These are phyloP conservation scores for Lagenaria siceraria DNA, from an alignment of 306 rosid species.

Conservation along the genomic window DNA sequence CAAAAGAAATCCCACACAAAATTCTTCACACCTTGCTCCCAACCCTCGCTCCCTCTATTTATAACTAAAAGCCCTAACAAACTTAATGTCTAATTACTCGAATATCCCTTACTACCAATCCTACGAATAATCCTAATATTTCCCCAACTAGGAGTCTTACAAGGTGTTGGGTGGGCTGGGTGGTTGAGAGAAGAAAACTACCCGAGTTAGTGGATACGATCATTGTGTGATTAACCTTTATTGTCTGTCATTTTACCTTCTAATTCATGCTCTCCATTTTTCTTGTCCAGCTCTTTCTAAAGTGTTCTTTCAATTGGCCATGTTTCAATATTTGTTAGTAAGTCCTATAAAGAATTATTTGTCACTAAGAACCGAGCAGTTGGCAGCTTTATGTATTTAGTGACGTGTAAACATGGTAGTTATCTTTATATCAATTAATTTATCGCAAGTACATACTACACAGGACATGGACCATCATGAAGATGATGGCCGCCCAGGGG, in stretches of 20 bases:
- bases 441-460: neutral
- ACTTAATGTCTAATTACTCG: too few species aligned
- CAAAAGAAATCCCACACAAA: too few species aligned
- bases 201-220: neutral
- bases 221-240: neutral
- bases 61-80: too few species aligned
- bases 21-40: too few species aligned
- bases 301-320: neutral
- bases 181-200: neutral
- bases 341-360: neutral
- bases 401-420: neutral
- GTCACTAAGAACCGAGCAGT: neutral
- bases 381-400: neutral
- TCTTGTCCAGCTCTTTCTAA: neutral
- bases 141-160: too few species aligned
- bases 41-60: too few species aligned
- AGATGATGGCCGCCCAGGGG: constrained; percentile 46
- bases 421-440: neutral
- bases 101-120: too few species aligned
- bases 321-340: neutral
- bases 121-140: too few species aligned
- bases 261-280: neutral
- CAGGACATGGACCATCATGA: constrained; percentile 50
- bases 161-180: neutral
- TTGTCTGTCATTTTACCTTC: neutral